A percentile compares a stretch with the other conserved stretches of the same genome.
Evolutionary conservation across 306 rosid species (phyloP).

Genomic region (Fagus sylvatica): DNA sequence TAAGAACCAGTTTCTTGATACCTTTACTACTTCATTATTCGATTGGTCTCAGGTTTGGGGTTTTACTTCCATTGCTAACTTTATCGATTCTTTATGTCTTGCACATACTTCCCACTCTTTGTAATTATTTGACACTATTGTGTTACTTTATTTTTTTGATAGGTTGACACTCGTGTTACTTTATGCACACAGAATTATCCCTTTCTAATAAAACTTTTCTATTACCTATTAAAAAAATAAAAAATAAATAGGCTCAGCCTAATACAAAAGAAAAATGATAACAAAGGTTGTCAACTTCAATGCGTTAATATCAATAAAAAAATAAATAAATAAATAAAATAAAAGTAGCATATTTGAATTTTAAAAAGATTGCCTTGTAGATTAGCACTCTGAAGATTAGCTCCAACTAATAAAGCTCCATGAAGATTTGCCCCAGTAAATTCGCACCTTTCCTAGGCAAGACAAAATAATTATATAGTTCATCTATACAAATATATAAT

Average conservation of each 20-base stretch:
- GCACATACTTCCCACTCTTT: too few relatives aligned
- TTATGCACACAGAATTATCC: too few relatives aligned
- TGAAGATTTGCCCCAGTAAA: slow-evolving; percentile 96
- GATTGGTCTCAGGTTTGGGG: too few relatives aligned
- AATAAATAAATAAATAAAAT: too few relatives aligned
- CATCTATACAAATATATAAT: slow-evolving; percentile 14
- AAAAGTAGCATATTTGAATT: background rate
- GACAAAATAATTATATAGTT: slow-evolving; percentile 44
- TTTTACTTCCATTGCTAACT: too few relatives aligned
- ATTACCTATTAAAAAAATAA: background rate
- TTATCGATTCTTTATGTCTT: too few relatives aligned
- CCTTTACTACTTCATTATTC: too few relatives aligned
- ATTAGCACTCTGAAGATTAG: slow-evolving; percentile 90
- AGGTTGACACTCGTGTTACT: too few relatives aligned
- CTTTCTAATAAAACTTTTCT: too few relatives aligned
- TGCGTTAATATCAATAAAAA: background rate
- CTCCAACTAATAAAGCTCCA: slow-evolving; percentile 86
- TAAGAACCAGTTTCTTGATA: too few relatives aligned
- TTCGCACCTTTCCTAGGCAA: slow-evolving; percentile 92
- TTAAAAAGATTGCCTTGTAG: slow-evolving; percentile 65
- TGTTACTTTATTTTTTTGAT: too few relatives aligned
- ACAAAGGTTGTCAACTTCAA: background rate
- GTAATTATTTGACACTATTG: too few relatives aligned
- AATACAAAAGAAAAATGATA: background rate
- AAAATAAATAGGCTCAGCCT: background rate